Conservation (phyloP, 352 stramenopile species). For the Globisporangium yorkense region DNA sequence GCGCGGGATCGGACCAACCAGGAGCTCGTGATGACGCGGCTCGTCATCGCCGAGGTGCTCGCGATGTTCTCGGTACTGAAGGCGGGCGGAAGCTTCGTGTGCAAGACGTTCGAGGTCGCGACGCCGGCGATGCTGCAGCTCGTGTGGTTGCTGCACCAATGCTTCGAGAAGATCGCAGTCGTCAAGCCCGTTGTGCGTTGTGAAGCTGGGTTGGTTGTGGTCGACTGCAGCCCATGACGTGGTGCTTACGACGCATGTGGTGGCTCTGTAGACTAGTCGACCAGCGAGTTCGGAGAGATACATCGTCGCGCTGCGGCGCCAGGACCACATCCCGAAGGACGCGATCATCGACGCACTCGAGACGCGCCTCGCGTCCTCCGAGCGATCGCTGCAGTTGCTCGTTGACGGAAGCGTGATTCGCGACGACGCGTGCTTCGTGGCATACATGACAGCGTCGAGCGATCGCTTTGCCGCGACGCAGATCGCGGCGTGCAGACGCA, state of each 20-base stretch:
- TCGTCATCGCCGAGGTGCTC: slow-evolving; percentile 55
- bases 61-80: slow-evolving; percentile 52
- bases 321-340: slow-evolving; percentile 10
- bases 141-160: slow-evolving; percentile 54
- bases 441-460: slow-evolving; percentile 33
- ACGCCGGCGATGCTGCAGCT: slow-evolving; percentile 56
- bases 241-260: not conserved
- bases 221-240: slow-evolving; percentile 2
- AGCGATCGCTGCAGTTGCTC: not conserved
- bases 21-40: slow-evolving; percentile 56
- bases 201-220: not conserved
- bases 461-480: slow-evolving; percentile 25
- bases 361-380: slow-evolving; percentile 10
- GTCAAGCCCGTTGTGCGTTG: slow-evolving; percentile 57
- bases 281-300: slow-evolving; percentile 80
- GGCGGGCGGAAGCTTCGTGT: slow-evolving; percentile 51
- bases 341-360: slow-evolving; percentile 23
- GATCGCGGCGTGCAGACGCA: slow-evolving; percentile 30
- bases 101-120: slow-evolving; percentile 77
- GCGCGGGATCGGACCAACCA: slow-evolving; percentile 56
- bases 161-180: slow-evolving; percentile 54
- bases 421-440: slow-evolving; percentile 30
- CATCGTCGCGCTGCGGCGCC: slow-evolving; percentile 35
- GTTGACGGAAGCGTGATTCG: slow-evolving; percentile 17
- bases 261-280: slow-evolving; percentile 48